Evolutionary conservation across 2,329 filamentous ascomycete genomes (phyloP).

Genomic region (Ceratocystis papillata): DNA sequence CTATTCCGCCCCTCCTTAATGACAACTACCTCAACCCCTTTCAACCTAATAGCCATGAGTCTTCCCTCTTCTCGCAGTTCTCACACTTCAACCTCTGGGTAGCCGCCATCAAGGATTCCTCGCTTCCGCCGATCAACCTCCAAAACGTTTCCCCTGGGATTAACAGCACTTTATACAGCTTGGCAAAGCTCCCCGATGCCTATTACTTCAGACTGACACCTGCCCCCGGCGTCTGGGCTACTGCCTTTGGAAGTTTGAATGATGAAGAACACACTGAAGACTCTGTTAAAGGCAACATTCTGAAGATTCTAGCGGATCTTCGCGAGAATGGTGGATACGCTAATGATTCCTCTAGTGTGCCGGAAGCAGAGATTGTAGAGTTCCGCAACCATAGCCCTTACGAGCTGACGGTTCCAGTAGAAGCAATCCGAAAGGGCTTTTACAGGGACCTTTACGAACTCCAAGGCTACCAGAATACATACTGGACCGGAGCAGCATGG

Average conservation of each 20-base stretch:
- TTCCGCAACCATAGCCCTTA: constrained; percentile 30
- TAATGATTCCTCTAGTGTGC: constrained; percentile 5
- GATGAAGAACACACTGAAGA: constrained; percentile 22
- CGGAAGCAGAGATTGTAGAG: constrained; percentile 28
- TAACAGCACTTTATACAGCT: constrained; percentile 21
- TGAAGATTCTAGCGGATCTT: constrained; percentile 20
- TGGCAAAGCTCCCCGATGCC: constrained; percentile 1
- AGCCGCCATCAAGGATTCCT: constrained; percentile 9
- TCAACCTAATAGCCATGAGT: constrained; percentile 26
- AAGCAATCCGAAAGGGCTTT: constrained; percentile 31
- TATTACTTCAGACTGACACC: constrained; percentile 13
- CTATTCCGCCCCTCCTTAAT: constrained; percentile 63
- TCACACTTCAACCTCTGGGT: constrained; percentile 16
- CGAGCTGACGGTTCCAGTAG: constrained; percentile 27
- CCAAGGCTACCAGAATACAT: constrained; percentile 32
- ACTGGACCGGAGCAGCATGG: constrained; percentile 32
- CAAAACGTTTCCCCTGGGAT: constrained; percentile 18
- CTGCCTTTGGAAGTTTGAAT: constrained; percentile 23
- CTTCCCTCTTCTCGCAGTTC: constrained; percentile 15
- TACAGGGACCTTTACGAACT: constrained; percentile 31
- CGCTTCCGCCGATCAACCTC: constrained; percentile 7
- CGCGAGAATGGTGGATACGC: constrained; percentile 14
- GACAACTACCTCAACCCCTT: constrained; percentile 24
- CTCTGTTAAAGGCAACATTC: constrained; percentile 25
- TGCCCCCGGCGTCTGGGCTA: constrained; percentile 10